Evolutionary conservation across 2,329 filamentous ascomycete genomes (phyloP).

Genomic region (Chaetomium sp.): DNA sequence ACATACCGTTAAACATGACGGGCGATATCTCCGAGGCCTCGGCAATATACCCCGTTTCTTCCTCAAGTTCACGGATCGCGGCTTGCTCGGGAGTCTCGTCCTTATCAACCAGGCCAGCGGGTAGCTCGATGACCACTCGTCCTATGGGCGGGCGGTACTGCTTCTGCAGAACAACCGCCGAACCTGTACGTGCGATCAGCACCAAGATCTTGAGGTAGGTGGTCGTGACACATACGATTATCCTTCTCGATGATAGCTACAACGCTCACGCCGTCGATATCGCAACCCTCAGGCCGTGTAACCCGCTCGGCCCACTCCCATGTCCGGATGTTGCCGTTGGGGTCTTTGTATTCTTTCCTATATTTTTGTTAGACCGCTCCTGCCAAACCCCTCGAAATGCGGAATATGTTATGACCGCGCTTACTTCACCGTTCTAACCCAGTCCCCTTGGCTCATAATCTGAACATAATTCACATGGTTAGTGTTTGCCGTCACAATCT

Average conservation of each 20-base stretch:
- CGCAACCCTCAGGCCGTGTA: slow-evolving; percentile 54
- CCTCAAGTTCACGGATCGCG: slow-evolving; percentile 56
- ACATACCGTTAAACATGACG: slow-evolving; percentile 55
- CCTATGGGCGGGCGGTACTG: slow-evolving; percentile 59
- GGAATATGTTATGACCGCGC: slow-evolving; percentile 10
- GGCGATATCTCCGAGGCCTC: slow-evolving; percentile 50
- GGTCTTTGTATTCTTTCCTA: slow-evolving; percentile 59
- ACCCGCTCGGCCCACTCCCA: slow-evolving; percentile 71
- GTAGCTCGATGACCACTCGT: slow-evolving; percentile 55
- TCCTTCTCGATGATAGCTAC: slow-evolving; percentile 58
- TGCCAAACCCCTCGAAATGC: neutral
- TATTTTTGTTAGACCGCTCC: slow-evolving; percentile 2
- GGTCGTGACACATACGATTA: slow-evolving; percentile 29
- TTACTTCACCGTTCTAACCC: slow-evolving; percentile 55
- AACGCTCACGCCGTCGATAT: slow-evolving; percentile 68
- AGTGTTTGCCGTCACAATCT: neutral
- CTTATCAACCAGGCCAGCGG: slow-evolving; percentile 57
- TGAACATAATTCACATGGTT: slow-evolving; percentile 22
- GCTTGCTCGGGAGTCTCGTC: slow-evolving; percentile 56
- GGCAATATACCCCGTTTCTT: slow-evolving; percentile 62
- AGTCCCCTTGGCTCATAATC: slow-evolving; percentile 48
- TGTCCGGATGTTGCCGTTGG: slow-evolving; percentile 49
- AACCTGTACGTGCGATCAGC: slow-evolving; percentile 25
- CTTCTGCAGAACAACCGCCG: slow-evolving; percentile 58
- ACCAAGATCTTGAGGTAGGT: neutral